A percentile compares a stretch with the other conserved stretches of the same genome.
Conservation (phyloP, 371 early-diverging fungal species). For the Rhizopus sp. region DNA sequence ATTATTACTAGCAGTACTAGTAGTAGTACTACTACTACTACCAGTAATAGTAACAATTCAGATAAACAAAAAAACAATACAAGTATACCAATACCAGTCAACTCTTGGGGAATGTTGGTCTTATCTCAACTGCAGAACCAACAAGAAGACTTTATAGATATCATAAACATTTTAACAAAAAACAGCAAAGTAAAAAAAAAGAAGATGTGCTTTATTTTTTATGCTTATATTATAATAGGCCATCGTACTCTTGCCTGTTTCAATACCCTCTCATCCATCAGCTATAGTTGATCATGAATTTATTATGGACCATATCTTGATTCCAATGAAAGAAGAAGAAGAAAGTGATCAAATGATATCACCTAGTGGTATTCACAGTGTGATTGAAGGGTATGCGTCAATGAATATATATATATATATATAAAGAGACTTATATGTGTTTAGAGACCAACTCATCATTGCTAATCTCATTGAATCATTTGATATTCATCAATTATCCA, state of each 20-base stretch:
- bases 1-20: background rate
- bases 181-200: slow-evolving; percentile 31
- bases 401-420: background rate
- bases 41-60: background rate
- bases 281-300: slow-evolving; percentile 49
- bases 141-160: slow-evolving; percentile 43
- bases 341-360: slow-evolving; percentile 36
- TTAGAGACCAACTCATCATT: slow-evolving; percentile 23
- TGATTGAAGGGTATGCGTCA: slow-evolving; percentile 47
- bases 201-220: too few species aligned
- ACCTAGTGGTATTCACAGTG: slow-evolving; percentile 45
- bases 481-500: background rate
- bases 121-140: slow-evolving; percentile 35
- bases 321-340: slow-evolving; percentile 21
- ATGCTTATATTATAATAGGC: slow-evolving; percentile 24
- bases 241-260: slow-evolving; percentile 42
- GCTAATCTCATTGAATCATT: background rate
- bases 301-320: slow-evolving; percentile 49
- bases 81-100: slow-evolving; percentile 52
- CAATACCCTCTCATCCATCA: slow-evolving; percentile 47
- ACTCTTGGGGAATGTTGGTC: slow-evolving; percentile 52
- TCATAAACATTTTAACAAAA: slow-evolving; percentile 30
- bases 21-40: slow-evolving; percentile 5
- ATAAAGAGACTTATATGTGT: background rate
- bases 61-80: slow-evolving; percentile 4